phyloP scores from a whole-genome alignment of 2,329 filamentous ascomycete genomes.

The Penicillium glabrum region DNA sequence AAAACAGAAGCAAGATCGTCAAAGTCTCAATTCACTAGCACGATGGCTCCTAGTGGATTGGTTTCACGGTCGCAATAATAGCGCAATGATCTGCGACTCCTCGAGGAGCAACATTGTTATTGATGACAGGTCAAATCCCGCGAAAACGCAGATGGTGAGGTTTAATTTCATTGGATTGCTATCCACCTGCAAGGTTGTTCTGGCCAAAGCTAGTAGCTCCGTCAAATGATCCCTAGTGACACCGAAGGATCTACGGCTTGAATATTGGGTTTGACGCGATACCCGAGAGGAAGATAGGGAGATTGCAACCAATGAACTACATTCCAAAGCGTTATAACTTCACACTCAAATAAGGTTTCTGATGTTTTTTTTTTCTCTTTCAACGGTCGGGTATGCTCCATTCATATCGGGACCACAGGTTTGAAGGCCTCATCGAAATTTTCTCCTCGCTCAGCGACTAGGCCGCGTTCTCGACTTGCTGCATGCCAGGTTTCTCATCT shows the following conservation, averaged over 20 bases:
- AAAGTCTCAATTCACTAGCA: background rate
- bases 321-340: background rate
- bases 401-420: background rate
- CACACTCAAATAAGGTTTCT: background rate
- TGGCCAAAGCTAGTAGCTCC: background rate
- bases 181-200: background rate
- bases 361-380: background rate
- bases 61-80: background rate
- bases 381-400: background rate
- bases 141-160: background rate
- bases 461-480: background rate
- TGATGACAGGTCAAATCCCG: constrained; percentile 11
- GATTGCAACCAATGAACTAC: background rate
- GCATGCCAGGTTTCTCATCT: background rate
- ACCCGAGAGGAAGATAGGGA: background rate
- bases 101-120: background rate
- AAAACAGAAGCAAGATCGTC: background rate
- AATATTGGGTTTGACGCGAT: background rate
- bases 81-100: background rate
- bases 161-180: background rate
- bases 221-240: background rate
- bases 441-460: background rate
- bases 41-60: background rate
- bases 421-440: background rate
- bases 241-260: background rate